These are phyloP conservation scores for Cystobasidium tubakii DNA, from an alignment of 768 basidiomycete species.

Conservation along the genomic window DNA sequence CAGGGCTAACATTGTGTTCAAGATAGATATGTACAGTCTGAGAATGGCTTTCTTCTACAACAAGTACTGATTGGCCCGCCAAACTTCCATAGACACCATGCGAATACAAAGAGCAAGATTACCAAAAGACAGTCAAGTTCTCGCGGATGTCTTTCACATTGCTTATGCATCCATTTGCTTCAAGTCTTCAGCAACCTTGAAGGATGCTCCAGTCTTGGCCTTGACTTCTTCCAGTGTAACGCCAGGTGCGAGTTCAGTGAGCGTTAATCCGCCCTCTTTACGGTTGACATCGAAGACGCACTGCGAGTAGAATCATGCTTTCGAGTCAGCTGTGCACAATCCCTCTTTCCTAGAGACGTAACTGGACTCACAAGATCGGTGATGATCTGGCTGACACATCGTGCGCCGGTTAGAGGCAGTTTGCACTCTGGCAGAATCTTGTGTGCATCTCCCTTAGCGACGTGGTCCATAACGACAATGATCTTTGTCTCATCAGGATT, in stretches of 20 bases:
- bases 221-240: slow-evolving; percentile 74
- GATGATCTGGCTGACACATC: slow-evolving; percentile 81
- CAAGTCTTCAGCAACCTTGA: slow-evolving; percentile 52
- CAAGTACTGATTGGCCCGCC: too few species aligned
- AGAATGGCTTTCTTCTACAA: too few species aligned
- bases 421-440: slow-evolving; percentile 74
- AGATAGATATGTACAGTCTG: too few species aligned
- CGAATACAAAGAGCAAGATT: background rate
- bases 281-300: slow-evolving; percentile 80
- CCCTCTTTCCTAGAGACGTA: background rate
- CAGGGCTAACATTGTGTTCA: too few species aligned
- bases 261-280: slow-evolving; percentile 61
- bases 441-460: slow-evolving; percentile 77
- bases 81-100: too few species aligned
- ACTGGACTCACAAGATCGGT: slow-evolving; percentile 64
- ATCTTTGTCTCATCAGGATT: slow-evolving; percentile 87
- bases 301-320: slow-evolving; percentile 26
- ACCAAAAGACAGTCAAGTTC: background rate
- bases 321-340: background rate
- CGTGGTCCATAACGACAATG: slow-evolving; percentile 83
- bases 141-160: background rate
- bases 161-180: slow-evolving; percentile 35
- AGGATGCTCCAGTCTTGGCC: slow-evolving; percentile 79
- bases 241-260: slow-evolving; percentile 79
- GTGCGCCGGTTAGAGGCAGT: slow-evolving; percentile 81